A percentile compares a stretch with the other conserved stretches of the same genome.
These are phyloP conservation scores for Neurospora sp. DNA, from an alignment of 495 filamentous ascomycete species.

Conservation along the genomic window DNA sequence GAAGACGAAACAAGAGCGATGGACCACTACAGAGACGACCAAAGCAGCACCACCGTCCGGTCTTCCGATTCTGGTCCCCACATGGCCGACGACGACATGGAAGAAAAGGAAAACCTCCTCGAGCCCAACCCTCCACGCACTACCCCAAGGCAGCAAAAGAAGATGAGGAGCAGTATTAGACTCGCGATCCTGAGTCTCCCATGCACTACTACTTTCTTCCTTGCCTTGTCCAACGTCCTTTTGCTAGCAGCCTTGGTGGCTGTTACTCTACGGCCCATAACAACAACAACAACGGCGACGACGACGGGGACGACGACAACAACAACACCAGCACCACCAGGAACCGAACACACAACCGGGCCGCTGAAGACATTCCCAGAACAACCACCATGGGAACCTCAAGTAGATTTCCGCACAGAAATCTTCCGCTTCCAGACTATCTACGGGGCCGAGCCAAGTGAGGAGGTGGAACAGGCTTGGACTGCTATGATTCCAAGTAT, in stretches of 20 bases:
- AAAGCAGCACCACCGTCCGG: not conserved
- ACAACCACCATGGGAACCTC: not conserved
- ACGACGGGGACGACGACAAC: not conserved
- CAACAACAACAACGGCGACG: no score
- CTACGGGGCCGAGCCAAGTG: not conserved
- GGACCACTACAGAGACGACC: constrained; percentile 3
- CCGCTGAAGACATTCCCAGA: not conserved
- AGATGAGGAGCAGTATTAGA: not conserved
- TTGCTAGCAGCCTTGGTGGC: not conserved
- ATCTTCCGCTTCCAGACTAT: constrained; percentile 1
- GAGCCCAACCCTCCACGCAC: not conserved
- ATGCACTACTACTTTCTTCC: not conserved
- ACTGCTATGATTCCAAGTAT: constrained; percentile 2
- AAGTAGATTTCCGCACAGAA: not conserved
- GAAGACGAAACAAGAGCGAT: not conserved
- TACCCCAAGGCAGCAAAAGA: no score
- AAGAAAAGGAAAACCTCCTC: not conserved
- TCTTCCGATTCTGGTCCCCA: not conserved
- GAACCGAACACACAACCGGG: no score
- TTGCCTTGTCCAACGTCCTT: not conserved
- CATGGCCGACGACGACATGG: not conserved
- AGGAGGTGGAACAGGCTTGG: not conserved
- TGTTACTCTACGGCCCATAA: not conserved
- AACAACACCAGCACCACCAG: no score
- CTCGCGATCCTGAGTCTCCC: not conserved